A percentile compares a stretch with the other conserved stretches of the same genome.
Conservation (phyloP, 78 protist species). For the Creolimax fragrantissima region DNA sequence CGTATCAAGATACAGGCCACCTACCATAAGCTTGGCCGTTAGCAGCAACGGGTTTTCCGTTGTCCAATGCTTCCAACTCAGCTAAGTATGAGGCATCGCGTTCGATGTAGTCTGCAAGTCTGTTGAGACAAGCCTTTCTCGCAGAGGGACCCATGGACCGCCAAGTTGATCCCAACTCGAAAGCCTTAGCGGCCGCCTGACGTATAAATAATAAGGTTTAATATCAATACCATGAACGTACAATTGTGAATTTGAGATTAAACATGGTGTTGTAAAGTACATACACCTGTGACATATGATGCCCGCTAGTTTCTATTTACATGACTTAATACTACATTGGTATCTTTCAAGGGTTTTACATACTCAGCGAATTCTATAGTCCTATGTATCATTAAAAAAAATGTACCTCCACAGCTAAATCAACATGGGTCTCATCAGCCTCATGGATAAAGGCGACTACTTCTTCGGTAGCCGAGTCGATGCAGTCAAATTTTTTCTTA, state of each 20-base stretch:
- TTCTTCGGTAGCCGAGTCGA: conserved; percentile 46
- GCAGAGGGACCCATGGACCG: conserved; percentile 8
- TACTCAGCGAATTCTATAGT: not conserved
- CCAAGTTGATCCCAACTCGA: conserved; percentile 51
- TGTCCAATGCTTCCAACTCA: conserved; percentile 10
- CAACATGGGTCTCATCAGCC: conserved; percentile 15
- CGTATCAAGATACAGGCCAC: too few relatives aligned
- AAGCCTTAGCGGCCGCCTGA: conserved; percentile 1
- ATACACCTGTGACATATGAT: not conserved
- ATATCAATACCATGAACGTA: not conserved
- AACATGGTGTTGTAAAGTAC: not conserved
- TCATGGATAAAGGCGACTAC: conserved; percentile 33
- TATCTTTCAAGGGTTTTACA: not conserved
- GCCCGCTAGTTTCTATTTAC: not conserved
- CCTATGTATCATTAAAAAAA: not conserved
- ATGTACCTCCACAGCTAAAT: not conserved
- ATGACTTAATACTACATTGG: not conserved
- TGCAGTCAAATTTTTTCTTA: conserved; percentile 38
- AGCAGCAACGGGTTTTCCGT: conserved; percentile 21
- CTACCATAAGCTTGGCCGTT: not conserved
- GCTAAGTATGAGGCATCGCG: not conserved
- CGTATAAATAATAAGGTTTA: not conserved
- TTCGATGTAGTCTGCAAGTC: conserved; percentile 69
- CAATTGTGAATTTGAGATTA: not conserved
- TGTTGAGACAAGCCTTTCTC: conserved; percentile 40